Percentiles rank a stretch among this genome's conserved stretches.
phyloP scores from a whole-genome alignment of 805 yeast genomes.

The Priceomyces fermenticarens region DNA sequence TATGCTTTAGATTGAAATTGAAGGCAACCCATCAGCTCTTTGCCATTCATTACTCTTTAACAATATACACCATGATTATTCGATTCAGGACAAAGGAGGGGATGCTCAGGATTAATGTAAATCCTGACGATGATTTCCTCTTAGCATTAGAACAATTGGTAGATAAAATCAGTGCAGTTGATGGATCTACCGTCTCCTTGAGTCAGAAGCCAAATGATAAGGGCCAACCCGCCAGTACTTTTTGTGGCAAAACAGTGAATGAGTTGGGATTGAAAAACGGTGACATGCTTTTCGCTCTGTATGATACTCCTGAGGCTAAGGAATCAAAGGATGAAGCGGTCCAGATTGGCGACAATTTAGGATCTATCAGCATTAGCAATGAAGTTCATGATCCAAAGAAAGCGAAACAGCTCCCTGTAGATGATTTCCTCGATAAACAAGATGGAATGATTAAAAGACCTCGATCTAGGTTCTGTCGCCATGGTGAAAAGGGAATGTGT shows the following conservation, averaged over 20 bases:
- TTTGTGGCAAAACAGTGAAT: slow-evolving; percentile 33
- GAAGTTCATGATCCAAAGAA: slow-evolving; percentile 11
- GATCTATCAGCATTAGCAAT: not conserved
- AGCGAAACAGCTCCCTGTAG: slow-evolving; percentile 61
- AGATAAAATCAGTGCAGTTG: slow-evolving; percentile 17
- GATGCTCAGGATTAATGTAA: slow-evolving; percentile 62
- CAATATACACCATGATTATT: slow-evolving; percentile 29
- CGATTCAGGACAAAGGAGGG: slow-evolving; percentile 87
- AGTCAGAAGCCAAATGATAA: slow-evolving; percentile 45
- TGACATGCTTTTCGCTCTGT: slow-evolving; percentile 50
- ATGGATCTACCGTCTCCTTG: slow-evolving; percentile 28
- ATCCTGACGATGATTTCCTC: slow-evolving; percentile 42
- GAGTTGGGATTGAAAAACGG: slow-evolving; percentile 58
- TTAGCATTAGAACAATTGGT: slow-evolving; percentile 41
- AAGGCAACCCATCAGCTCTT: too few relatives aligned
- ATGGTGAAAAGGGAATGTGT: slow-evolving; percentile 94
- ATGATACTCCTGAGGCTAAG: slow-evolving; percentile 15
- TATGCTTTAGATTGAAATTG: not conserved
- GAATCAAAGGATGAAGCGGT: not conserved
- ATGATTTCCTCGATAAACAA: slow-evolving; percentile 58
- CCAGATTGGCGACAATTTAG: not conserved
- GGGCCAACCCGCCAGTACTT: slow-evolving; percentile 38
- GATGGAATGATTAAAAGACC: slow-evolving; percentile 72
- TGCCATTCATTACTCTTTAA: too few relatives aligned
- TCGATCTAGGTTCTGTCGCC: slow-evolving; percentile 68